phyloP scores from a whole-genome alignment of 2,329 filamentous ascomycete genomes.

The Cytospora piceicola region DNA sequence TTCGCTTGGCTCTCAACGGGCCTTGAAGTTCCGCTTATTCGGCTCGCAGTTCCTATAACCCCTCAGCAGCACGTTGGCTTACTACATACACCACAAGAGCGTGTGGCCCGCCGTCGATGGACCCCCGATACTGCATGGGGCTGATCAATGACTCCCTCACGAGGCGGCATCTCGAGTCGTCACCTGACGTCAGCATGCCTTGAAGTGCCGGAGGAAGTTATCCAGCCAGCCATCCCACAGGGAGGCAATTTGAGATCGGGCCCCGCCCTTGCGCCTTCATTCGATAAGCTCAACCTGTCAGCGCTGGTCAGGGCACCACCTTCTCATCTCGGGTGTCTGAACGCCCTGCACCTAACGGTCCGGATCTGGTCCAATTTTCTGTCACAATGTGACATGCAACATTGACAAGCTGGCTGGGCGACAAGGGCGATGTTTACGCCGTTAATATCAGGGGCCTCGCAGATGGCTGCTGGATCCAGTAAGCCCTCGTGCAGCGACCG shows the following conservation, averaged over 20 bases:
- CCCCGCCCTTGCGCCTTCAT: not conserved
- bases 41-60: not conserved
- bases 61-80: not conserved
- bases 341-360: not conserved
- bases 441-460: not conserved
- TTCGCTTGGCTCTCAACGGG: not conserved
- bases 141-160: not conserved
- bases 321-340: conserved; percentile 4
- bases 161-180: not conserved
- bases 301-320: not conserved
- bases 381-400: conserved; percentile 5
- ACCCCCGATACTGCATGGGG: not conserved
- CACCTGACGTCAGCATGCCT: not conserved
- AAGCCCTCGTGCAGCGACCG: not conserved
- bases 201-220: not conserved
- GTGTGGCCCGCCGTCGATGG: not conserved
- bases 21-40: not conserved
- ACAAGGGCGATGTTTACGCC: not conserved
- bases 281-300: not conserved
- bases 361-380: not conserved
- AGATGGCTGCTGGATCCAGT: not conserved
- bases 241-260: not conserved
- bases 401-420: not conserved
- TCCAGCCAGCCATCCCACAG: not conserved
- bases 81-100: not conserved